These are phyloP conservation scores for Picea glauca DNA, from an alignment of 75 land plant species.

Conservation along the genomic window DNA sequence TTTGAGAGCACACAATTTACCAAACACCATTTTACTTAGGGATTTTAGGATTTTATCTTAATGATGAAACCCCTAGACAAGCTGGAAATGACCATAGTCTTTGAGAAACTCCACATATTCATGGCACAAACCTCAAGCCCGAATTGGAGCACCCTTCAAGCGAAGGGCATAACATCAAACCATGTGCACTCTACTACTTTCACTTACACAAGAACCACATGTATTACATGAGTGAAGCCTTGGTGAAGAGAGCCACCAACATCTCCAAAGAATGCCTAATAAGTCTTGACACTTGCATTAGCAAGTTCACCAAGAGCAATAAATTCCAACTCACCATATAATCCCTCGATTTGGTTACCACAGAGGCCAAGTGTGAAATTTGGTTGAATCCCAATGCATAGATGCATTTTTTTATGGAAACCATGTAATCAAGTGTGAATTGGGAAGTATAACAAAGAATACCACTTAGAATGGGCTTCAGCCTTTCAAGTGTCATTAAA, in stretches of 20 bases:
- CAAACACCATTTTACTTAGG: too few relatives aligned
- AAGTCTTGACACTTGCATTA: constrained; percentile 68
- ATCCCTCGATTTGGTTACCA: constrained; percentile 55
- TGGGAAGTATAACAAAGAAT: too few relatives aligned
- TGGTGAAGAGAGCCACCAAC: constrained; percentile 73
- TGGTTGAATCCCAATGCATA: constrained; percentile 52
- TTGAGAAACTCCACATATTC: constrained; percentile 85
- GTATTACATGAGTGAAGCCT: constrained; percentile 66
- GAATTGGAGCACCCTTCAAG: constrained; percentile 60
- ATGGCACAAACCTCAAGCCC: constrained; percentile 72
- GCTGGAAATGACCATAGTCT: not conserved
- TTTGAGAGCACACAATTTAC: too few relatives aligned
- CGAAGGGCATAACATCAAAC: constrained; percentile 41
- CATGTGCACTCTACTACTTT: constrained; percentile 46
- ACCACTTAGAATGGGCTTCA: too few relatives aligned
- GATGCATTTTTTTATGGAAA: too few relatives aligned
- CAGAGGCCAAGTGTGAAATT: constrained; percentile 76
- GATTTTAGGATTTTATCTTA: too few relatives aligned
- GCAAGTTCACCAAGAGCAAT: constrained; percentile 74
- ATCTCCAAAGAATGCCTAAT: constrained; percentile 55
- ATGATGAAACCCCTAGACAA: too few relatives aligned
- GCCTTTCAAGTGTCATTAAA: too few relatives aligned
- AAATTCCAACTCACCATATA: constrained; percentile 74
- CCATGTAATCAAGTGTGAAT: too few relatives aligned
- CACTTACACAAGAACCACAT: constrained; percentile 78